Percentiles rank a stretch among this genome's conserved stretches.
phyloP scores from a whole-genome alignment of 2,329 filamentous ascomycete genomes.

The Aspergillus aculeatus region DNA sequence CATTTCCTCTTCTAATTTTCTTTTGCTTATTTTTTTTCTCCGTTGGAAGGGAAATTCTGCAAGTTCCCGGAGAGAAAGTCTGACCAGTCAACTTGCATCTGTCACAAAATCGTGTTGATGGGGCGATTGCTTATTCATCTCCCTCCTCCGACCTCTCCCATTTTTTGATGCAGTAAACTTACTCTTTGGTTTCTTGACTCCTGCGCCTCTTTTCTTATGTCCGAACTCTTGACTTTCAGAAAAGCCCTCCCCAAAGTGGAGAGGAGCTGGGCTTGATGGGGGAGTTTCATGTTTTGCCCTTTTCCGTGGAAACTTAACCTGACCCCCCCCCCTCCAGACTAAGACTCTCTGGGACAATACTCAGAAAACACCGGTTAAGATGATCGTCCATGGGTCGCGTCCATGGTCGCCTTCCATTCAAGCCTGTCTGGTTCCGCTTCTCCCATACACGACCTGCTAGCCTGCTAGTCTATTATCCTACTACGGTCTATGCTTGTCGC shows the following conservation, averaged over 20 bases:
- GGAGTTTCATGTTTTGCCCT: constrained; percentile 8
- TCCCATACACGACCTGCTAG: background rate
- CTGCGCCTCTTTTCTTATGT: background rate
- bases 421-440: constrained; percentile 4
- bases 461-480: constrained; percentile 7
- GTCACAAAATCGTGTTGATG: constrained; percentile 8
- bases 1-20: background rate
- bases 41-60: constrained; percentile 1
- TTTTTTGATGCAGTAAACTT: background rate
- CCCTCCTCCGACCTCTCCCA: background rate
- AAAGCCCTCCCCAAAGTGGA: too few relatives aligned
- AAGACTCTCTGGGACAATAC: constrained; percentile 14
- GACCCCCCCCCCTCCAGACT: constrained; percentile 3
- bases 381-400: constrained; percentile 18
- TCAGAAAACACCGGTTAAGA: constrained; percentile 17
- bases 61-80: background rate
- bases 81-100: constrained; percentile 8
- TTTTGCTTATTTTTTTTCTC: background rate
- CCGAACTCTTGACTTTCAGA: background rate
- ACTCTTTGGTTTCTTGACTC: too few relatives aligned
- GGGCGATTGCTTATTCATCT: background rate
- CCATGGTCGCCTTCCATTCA: constrained; percentile 6
- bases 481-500: background rate
- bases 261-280: background rate
- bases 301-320: constrained; percentile 3